Percentiles rank a stretch among this genome's conserved stretches.
Evolutionary conservation across 2,329 filamentous ascomycete species (phyloP).

Genomic region (Fonsecaea nubica): DNA sequence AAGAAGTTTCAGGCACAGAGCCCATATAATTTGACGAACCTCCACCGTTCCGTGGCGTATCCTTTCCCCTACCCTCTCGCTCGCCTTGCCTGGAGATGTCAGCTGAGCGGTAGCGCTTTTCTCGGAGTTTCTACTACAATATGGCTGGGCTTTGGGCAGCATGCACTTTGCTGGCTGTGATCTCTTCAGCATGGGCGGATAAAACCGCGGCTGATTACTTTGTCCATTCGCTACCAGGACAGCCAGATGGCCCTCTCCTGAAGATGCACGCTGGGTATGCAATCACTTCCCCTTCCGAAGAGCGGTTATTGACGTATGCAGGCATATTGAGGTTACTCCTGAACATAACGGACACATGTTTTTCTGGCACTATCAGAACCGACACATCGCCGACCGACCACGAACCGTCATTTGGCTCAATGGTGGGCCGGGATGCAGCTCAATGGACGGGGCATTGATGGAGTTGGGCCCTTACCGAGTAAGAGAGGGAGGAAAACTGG

Average conservation of each 20-base stretch:
- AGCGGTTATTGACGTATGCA: constrained; percentile 47
- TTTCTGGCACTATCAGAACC: constrained; percentile 98
- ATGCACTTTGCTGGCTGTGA: constrained; percentile 20
- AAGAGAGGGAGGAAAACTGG: constrained; percentile 72
- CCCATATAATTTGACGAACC: background rate
- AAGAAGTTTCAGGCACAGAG: background rate
- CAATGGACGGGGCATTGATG: constrained; percentile 95
- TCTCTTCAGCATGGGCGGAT: constrained; percentile 45
- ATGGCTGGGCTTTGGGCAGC: constrained; percentile 29
- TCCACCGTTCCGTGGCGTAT: background rate
- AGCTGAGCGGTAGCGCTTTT: constrained; percentile 25
- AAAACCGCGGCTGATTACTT: constrained; percentile 85
- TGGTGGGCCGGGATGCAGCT: constrained; percentile 94
- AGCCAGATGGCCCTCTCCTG: constrained; percentile 76
- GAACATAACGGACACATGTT: constrained; percentile 92
- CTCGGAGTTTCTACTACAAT: constrained; percentile 8
- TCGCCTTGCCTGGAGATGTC: constrained; percentile 27
- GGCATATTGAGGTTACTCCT: constrained; percentile 87
- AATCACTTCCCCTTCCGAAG: background rate
- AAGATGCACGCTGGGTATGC: constrained; percentile 98
- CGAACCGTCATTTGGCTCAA: constrained; percentile 97
- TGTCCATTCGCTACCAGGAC: constrained; percentile 82
- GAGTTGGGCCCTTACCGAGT: constrained; percentile 93
- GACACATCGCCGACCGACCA: constrained; percentile 89
- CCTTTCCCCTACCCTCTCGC: background rate